Evolutionary conservation across 257 asterid genomes (phyloP).

Genomic region (Petunia axillaris): DNA sequence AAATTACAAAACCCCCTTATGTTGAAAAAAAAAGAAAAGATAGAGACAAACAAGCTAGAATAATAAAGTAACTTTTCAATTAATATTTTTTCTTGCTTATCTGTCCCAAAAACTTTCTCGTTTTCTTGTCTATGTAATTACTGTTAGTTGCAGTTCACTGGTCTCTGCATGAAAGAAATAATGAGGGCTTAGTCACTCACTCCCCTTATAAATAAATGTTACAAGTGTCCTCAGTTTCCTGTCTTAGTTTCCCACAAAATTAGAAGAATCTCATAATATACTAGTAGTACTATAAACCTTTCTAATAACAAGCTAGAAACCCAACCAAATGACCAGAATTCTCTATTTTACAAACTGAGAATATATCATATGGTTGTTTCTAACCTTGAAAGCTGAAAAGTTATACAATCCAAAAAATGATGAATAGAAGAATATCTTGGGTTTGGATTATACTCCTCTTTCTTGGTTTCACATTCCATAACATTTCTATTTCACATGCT

Average conservation of each 20-base stretch:
- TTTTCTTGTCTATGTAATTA: constrained; percentile 24
- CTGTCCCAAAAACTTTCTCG: constrained; percentile 25
- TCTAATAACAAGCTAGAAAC: constrained; percentile 7
- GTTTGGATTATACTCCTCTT: constrained; percentile 20
- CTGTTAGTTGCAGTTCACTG: constrained; percentile 25
- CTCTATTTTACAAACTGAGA: constrained; percentile 18
- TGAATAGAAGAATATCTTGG: constrained; percentile 25
- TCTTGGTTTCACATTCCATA: constrained; percentile 17
- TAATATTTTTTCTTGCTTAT: constrained; percentile 15
- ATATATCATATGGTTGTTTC: not conserved
- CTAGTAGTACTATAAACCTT: not conserved
- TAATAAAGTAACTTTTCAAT: not conserved
- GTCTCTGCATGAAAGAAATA: constrained; percentile 26
- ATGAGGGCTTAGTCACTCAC: constrained; percentile 18
- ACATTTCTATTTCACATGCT: constrained; percentile 21
- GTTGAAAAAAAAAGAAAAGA: not conserved
- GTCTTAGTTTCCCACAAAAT: not conserved
- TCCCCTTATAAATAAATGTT: constrained; percentile 21
- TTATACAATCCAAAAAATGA: not conserved
- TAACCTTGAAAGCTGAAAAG: constrained; percentile 6
- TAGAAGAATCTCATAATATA: not conserved
- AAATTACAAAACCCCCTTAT: not conserved
- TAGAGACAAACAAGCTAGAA: not conserved
- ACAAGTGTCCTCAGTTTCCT: not conserved
- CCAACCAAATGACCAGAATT: not conserved